Base-by-base conservation (phyloP, 2,329 filamentous ascomycete species). In the Colletotrichum sp. region DNA sequence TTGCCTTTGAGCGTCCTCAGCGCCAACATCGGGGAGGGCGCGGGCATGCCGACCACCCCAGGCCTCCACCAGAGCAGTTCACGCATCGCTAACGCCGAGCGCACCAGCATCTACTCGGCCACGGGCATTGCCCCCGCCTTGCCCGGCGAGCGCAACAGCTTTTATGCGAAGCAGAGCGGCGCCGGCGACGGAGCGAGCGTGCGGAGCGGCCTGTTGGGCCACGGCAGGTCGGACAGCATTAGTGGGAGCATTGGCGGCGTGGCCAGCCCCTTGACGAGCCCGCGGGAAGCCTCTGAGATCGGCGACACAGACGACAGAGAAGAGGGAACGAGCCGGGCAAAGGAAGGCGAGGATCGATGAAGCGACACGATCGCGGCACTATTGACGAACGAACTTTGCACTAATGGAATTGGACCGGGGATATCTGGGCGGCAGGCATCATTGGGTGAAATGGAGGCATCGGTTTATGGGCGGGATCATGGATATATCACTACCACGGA, bases 21-120 rank as follows among this genome's bases (percentile, higher is more conserved):
- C 81, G 91, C 92, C 74, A 95, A 93, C 81, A 87, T 94, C 39
- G 92, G 94, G 49, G 85, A 86, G 18, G 78, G 79, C 24, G 78
- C 82, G 39, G 85, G 86, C 74, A 82, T 88, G 65, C 85, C 88
- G 2, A 80, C 84, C 4, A 87, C 89, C 24, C 85, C 90, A 2
- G 88, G 88, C 6, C 85, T 94, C 60, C 90, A 94, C 75, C 89
- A 90, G 65, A 87, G 87, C 52, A 84, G 80, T 70, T 81, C 88
- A 26, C 75, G 75, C 4, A 77, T 77, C 18, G 75, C 75, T 52
- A 80, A 80, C 16, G 86, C 90, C 26, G 94, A 96, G 83, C 90
- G 94, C n/a, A 92, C 93, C 18, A 95, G 94, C 82, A 92, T 98
- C 69, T 98, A 98, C 86, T 96, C 94, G 1, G 90, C 93, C 0